Evolutionary conservation across 495 filamentous ascomycete species (phyloP), one percentile per base, ranked within the genome.

Genomic region (Annulohypoxylon nitens): DNA sequence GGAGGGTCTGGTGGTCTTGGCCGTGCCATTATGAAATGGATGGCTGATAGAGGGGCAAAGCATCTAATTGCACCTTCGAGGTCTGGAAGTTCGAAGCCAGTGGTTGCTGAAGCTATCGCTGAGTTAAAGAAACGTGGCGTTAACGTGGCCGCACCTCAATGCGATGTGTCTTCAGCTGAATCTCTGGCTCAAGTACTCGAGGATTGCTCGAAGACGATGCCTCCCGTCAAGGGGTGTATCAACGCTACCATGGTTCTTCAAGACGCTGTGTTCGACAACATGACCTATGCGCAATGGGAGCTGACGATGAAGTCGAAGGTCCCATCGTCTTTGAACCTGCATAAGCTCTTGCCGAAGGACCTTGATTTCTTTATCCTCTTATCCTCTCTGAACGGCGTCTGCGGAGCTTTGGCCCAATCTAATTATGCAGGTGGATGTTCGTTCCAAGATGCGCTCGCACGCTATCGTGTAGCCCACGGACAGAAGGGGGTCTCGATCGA

Each of bases 311-410:
- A 72, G 12, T 83, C 87, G 0, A 88, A 88, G 74, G 81, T 86
- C 4, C 54, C 80, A 1, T 83, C 83, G 0, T 71, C 80, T 2
- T 76, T 81, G 76, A 83, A 88, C 67, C 65, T 90, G 12, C 88
- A 90, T 63, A 81, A 39, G 11, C 55, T 41, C 69, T 85, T 76
- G 30, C 73, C 60, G 14, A 63, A 72, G 25, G 67, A 73, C 34
- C 80, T 91, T 0, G 88, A 90, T 67, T 91, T 91, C 78, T 90
- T 91, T 70, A 74, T 90, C 43, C 79, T 83, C 20, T 76, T 90
- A 2, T 88, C 86, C 11, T 91, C 89, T 0, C 74, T 88, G 0
- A 78, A 85, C 8, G 87, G 84, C 23, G 77, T 86, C 5, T 74
- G 86, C 37, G 89, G 89, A 2, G 84, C 77, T 65, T 47, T 80